Conservation (phyloP, 495 filamentous ascomycete genomes). For the Saxispiralis lemnorum region DNA sequence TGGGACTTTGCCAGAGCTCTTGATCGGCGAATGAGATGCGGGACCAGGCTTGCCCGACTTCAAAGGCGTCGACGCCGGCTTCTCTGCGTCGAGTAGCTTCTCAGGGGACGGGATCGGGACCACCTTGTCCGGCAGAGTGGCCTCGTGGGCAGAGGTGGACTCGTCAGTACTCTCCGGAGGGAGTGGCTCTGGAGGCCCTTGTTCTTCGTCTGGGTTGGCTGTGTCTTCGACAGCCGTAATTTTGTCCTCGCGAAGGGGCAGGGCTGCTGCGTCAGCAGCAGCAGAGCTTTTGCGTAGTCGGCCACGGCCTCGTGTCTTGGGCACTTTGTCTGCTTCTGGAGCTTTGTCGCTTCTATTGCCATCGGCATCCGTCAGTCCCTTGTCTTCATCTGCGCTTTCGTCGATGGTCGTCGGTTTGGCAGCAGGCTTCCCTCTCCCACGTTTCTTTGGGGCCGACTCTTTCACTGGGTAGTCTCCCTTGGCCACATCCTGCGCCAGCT, state of each 20-base stretch:
- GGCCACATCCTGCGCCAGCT: background rate
- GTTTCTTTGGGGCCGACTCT: slow-evolving; percentile 1
- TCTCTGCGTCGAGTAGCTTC: background rate
- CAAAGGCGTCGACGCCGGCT: slow-evolving; percentile 3
- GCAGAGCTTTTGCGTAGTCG: slow-evolving; percentile 2
- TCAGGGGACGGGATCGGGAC: slow-evolving; percentile 10
- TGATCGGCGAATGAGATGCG: slow-evolving; percentile 29
- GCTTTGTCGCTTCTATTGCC: background rate
- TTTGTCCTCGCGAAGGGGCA: background rate
- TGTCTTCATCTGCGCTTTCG: background rate
- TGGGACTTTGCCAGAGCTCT: slow-evolving; percentile 34
- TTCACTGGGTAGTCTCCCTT: background rate
- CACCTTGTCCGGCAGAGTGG: background rate
- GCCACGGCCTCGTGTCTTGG: slow-evolving; percentile 12
- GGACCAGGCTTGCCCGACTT: slow-evolving; percentile 4
- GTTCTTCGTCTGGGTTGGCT: background rate
- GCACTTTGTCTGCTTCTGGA: slow-evolving; percentile 1
- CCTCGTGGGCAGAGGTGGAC: background rate
- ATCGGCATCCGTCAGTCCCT: background rate
- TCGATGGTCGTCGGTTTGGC: slow-evolving; percentile 1
- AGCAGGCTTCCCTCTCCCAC: background rate
- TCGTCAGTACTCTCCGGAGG: background rate
- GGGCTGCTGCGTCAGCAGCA: background rate
- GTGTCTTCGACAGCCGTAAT: background rate
- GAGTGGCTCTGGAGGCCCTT: background rate